Conservation (phyloP, 148 eudicot genomes). For the Silene uniflora region DNA sequence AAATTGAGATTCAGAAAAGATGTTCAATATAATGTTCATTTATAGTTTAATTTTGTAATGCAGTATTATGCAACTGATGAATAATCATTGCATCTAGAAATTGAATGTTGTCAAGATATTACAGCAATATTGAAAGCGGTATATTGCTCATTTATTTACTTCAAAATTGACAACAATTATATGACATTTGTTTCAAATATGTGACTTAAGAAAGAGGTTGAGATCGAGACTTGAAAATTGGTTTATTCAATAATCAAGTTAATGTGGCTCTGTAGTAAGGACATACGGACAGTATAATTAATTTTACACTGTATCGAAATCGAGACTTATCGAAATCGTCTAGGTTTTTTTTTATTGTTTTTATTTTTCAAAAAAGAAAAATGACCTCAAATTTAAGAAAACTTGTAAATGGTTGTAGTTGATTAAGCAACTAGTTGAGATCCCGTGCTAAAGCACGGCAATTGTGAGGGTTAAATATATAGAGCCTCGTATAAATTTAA, state of each 20-base stretch:
- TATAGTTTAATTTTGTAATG: conserved; percentile 28
- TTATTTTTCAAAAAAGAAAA: too few relatives aligned
- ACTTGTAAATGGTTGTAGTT: too few relatives aligned
- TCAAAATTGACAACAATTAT: background rate
- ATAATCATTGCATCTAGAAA: conserved; percentile 29
- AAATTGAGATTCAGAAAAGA: conserved; percentile 23
- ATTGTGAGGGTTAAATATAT: too few relatives aligned
- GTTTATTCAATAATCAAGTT: background rate
- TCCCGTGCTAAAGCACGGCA: too few relatives aligned
- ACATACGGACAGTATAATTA: background rate
- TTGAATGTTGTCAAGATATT: background rate
- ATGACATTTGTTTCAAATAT: background rate
- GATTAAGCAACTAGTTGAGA: too few relatives aligned
- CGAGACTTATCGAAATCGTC: too few relatives aligned
- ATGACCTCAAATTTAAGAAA: too few relatives aligned
- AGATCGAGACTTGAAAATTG: background rate
- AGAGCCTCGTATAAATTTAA: too few relatives aligned
- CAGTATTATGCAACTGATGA: conserved; percentile 17
- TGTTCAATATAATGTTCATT: conserved; percentile 18
- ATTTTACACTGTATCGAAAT: background rate
- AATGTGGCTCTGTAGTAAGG: too few relatives aligned
- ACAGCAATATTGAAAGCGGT: conserved; percentile 1
- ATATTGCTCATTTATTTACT: background rate
- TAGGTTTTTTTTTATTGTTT: too few relatives aligned
- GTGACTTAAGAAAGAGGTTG: background rate